These are phyloP conservation scores for Fusarium anguioides DNA, from an alignment of 2,329 filamentous ascomycete species.

Conservation along the genomic window DNA sequence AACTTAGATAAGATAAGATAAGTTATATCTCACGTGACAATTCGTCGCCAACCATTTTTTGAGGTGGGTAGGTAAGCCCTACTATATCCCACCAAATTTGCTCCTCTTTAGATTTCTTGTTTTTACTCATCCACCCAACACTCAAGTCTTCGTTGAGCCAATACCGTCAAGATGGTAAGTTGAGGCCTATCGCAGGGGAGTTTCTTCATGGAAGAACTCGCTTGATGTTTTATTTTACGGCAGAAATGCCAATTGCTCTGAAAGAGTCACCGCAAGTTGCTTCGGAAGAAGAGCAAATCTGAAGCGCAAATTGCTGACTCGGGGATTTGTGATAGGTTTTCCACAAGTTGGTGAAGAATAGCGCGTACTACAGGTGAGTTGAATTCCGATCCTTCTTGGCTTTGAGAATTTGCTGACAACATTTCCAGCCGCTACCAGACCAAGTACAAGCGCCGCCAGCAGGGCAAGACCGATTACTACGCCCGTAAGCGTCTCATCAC, in stretches of 20 bases:
- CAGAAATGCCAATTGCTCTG: conserved; percentile 60
- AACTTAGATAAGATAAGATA: conserved; percentile 30
- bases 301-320: conserved; percentile 99
- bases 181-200: conserved; percentile 53
- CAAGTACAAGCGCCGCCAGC: conserved; percentile 97
- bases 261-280: conserved; percentile 96
- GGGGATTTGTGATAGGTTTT: conserved; percentile 76
- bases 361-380: conserved; percentile 96
- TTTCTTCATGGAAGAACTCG: conserved; percentile 19
- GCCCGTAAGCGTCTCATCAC: conserved; percentile 99
- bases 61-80: too few species aligned
- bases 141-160: conserved; percentile 56
- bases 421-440: conserved; percentile 93
- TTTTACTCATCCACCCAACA: too few species aligned
- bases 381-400: neutral
- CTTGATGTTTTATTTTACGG: conserved; percentile 45
- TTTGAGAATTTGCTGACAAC: conserved; percentile 41
- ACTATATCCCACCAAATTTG: conserved; percentile 58
- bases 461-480: conserved; percentile 99
- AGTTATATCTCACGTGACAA: conserved; percentile 40
- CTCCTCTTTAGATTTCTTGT: too few species aligned
- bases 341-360: conserved; percentile 97
- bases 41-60: conserved; percentile 59
- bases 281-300: conserved; percentile 82
- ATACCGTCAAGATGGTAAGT: conserved; percentile 78